A percentile compares a stretch with the other conserved stretches of the same genome.
Evolutionary conservation across 2,329 filamentous ascomycete species (phyloP).

Genomic region (Diaporthe longicolla): DNA sequence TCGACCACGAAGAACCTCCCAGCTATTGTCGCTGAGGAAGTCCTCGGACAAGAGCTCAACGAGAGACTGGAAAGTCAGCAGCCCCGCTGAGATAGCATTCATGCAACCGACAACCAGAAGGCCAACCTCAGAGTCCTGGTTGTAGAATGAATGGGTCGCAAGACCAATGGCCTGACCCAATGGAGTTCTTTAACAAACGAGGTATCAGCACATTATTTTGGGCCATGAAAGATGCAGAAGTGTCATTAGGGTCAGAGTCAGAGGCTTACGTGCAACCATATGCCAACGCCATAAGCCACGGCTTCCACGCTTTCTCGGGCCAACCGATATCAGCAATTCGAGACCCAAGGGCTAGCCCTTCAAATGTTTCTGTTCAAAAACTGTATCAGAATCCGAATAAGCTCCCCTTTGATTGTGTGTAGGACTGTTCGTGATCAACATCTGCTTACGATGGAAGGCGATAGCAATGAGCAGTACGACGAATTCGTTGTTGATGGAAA

Average conservation of each 20-base stretch:
- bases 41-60: conserved; percentile 25
- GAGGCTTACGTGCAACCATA: conserved; percentile 16
- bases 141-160: conserved; percentile 21
- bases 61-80: conserved; percentile 18
- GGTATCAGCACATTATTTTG: not conserved
- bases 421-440: not conserved
- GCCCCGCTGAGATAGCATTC: conserved; percentile 18
- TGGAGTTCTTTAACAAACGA: not conserved
- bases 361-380: not conserved
- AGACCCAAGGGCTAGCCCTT: conserved; percentile 4
- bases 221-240: too few relatives aligned
- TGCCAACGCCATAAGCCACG: conserved; percentile 9
- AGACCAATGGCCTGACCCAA: conserved; percentile 19
- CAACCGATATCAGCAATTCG: conserved; percentile 11
- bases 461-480: conserved; percentile 12
- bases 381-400: not conserved
- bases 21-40: conserved; percentile 16
- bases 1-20: conserved; percentile 23
- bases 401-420: not conserved
- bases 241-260: not conserved
- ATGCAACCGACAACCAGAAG: conserved; percentile 8
- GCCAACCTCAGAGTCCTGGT: conserved; percentile 19
- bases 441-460: conserved; percentile 4
- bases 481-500: conserved; percentile 16
- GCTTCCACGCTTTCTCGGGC: conserved; percentile 14